Base-by-base conservation (phyloP, 169 alveolate genomes). In the Perkinsus olseni region DNA sequence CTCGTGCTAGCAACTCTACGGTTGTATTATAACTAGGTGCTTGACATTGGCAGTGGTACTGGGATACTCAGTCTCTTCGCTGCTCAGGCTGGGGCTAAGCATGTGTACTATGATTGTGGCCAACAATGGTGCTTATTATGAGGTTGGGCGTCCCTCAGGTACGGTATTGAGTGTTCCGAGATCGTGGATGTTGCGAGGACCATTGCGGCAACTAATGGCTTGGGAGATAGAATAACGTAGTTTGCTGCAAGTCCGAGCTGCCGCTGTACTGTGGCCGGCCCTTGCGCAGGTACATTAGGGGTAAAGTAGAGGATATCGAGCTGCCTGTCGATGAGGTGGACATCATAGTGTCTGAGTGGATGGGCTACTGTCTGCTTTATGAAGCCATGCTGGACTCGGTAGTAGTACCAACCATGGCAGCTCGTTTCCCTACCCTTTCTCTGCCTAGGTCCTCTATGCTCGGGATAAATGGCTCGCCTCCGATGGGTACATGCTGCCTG, bases 11-110 rank as follows among this genome's bases (percentile, higher is more conserved):
- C n/a, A n/a, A n/a, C n/a, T n/a, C n/a, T n/a, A n/a, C 31, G 34
- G 1, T 62, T 3, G 28, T 62, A 4, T 62, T 24, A 62, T 62
- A 24, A 24, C 50, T 62, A 62, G 82, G 99, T 99, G 8, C 94
- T 99, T 38, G 99, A 99, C 95, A 97, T 99, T 8, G 99, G 99
- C 24, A 97, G 99, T 92, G 99, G 99, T 8, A 99, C 99, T 8
- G 99, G 99, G 20, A 99, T 99, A 74, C 96, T 99, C 39, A 96
- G 99, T 36, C 97, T 99, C 92, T 99, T 99, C 95, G 99, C 99
- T 45, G 99, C 99, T 28, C 94, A 95, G 92, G 99, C 99, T 0
- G 99, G 99, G 38, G 99, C 99, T 0, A 96, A 96, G 91, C 99
- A 98, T 93, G 99, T 99, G 11, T 99, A 62, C 17, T 4, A 40